Evolutionary conservation across 2,329 filamentous ascomycete genomes (phyloP), one percentile per base, ranked within the genome.

Genomic region (Colletotrichum shisoi): DNA sequence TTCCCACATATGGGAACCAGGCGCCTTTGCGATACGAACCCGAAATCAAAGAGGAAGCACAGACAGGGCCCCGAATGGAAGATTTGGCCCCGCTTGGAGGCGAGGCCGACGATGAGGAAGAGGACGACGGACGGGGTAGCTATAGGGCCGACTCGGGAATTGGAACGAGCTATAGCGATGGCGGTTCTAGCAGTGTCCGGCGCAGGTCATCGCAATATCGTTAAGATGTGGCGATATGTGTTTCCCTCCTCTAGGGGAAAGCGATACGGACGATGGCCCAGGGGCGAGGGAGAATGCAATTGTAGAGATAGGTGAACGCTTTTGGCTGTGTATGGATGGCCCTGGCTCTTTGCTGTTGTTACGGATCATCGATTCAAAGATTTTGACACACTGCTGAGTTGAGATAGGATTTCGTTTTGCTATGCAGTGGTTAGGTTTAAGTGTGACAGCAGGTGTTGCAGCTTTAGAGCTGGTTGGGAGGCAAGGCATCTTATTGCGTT

Each of bases 81-180:
- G 77, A 80, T 51, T 69, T 78, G 42, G 74, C 77, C 46, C 71
- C 77, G 40, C 70, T 71, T 42, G 76, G 76, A n/a, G 74, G 75
- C 13, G 82, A 83, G 68, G 82, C 80, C 1, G 83, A 83, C 64
- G 83, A 77, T 34, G 79, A 81, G 34, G 77, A 77, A 8, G 73
- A 74, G 37, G 71, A 71, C 21, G 71, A 71, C 12, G 72, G 62
- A 42, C 71, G 63, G 42, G 71, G 71, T 34, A 74, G 66, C 40
- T 77, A 68, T 53, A 75, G 61, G 71, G 72, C 77, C 9, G 82
- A 84, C 71, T 83, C 80, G 19, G 85, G 85, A 0, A 74, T 84
- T 63, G 86, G 86, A 3, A 88, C 86, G 31, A 87, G 85, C 68
- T 83, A 79, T 67, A 81, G 79, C 67, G 80, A 82, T 46, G 77